Percentiles rank a stretch among this genome's conserved stretches.
Conservation (phyloP, 2,329 filamentous ascomycete genomes). For the Meredithiella fracta region DNA sequence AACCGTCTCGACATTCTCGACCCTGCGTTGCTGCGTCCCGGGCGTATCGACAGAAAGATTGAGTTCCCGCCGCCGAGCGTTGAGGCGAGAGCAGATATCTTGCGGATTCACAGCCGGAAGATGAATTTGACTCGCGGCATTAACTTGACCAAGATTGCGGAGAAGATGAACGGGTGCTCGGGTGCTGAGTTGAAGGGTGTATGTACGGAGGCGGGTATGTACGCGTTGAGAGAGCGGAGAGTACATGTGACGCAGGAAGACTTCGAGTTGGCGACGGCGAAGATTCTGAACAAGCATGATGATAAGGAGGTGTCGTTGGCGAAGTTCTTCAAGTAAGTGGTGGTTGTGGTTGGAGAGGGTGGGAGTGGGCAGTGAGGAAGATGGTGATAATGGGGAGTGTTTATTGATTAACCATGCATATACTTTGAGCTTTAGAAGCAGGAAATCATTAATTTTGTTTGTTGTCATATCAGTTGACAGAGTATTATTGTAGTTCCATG, state of each 20-base stretch:
- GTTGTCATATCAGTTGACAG: background rate
- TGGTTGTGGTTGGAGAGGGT: background rate
- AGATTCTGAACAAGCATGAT: slow-evolving; percentile 99
- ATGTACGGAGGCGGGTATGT: slow-evolving; percentile 98
- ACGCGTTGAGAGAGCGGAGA: slow-evolving; percentile 80
- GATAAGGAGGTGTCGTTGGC: slow-evolving; percentile 89
- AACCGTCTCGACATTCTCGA: slow-evolving; percentile 96
- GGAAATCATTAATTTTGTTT: slow-evolving; percentile 6
- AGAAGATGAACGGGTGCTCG: slow-evolving; percentile 99
- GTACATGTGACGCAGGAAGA: slow-evolving; percentile 98
- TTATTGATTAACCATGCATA: background rate
- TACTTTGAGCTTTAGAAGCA: background rate
- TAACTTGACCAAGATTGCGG: slow-evolving; percentile 93
- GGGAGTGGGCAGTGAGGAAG: background rate
- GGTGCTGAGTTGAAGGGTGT: slow-evolving; percentile 97
- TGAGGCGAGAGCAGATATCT: slow-evolving; percentile 90
- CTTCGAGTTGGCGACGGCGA: slow-evolving; percentile 94
- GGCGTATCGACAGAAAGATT: slow-evolving; percentile 95
- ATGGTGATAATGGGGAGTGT: background rate
- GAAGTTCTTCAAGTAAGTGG: slow-evolving; percentile 49
- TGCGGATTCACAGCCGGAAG: slow-evolving; percentile 90
- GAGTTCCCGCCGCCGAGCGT: slow-evolving; percentile 95
- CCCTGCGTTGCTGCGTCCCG: slow-evolving; percentile 84
- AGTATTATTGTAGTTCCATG: background rate
- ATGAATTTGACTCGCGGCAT: slow-evolving; percentile 98